Evolutionary conservation across 257 asterid species (phyloP), one percentile per base, ranked within the genome.

Genomic region (Gentiana straminea): DNA sequence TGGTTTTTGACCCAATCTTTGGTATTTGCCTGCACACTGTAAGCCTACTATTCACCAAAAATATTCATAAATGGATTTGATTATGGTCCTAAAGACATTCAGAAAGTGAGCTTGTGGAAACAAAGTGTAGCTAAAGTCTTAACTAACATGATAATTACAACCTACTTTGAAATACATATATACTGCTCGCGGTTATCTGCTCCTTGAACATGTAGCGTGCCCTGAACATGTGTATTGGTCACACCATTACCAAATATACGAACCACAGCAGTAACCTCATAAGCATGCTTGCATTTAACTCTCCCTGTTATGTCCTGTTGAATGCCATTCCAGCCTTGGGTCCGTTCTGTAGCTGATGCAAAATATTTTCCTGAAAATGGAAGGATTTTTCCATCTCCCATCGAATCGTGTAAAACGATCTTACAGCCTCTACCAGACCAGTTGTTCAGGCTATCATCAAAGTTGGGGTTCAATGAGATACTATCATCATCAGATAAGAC

Each of bases 381-480:
- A 58, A 78, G 68, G 63, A 87, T 60, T 70, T 76, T 84, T 56
- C 96, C 96, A 63, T 77, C 86, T 43, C 70, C 89, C 88, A 76
- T 81, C 6, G 93, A 80, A 53, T 80, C 83, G 59, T 74, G 84
- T 73, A 83, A 61, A 43, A 59, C 72, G 35, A 83, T 68, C 64
- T 78, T 70, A 84, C 98, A 91, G 60, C 98, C 94, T 75, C 98
- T 76, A 49, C 88, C 95, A 13, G 96, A 68, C 98, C 96, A 91
- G 59, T 74, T 77, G 13, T 69, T 79, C 39, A 86, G 81, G 52
- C 96, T 89, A 33, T 84, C 83, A 1, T 80, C 89, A 75, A 90
- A 90, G 36, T 24, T 61, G 49, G 94, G 82, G 63, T 90, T 90
- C 62, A 68, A 67, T 69, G 84, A 74, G 55, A 86, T 77, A 76